A percentile compares a stretch with the other conserved stretches of the same genome.
Conservation (phyloP, 2,329 filamentous ascomycete genomes). For the Akanthomyces dipterigenus region DNA sequence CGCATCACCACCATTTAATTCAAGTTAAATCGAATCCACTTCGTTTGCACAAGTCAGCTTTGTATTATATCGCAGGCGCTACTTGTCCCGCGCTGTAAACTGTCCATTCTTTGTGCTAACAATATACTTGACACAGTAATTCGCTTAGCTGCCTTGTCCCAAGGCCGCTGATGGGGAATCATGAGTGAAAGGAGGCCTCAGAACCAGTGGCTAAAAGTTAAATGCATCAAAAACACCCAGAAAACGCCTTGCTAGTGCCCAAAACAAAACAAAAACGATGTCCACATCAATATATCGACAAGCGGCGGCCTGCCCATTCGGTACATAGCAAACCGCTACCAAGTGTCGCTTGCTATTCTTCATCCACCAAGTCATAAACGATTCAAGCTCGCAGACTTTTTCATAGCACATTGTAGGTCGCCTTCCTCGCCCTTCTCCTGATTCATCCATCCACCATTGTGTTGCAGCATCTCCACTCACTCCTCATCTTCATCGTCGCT, state of each 20-base stretch:
- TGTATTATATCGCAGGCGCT: background rate
- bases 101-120: conserved; percentile 3
- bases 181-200: background rate
- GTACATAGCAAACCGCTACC: background rate
- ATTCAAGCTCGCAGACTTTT: background rate
- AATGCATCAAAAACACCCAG: background rate
- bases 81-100: background rate
- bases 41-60: background rate
- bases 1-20: too few relatives aligned
- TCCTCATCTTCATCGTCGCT: conserved; percentile 7
- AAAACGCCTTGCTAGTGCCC: conserved; percentile 1
- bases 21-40: too few relatives aligned
- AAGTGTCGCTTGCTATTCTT: background rate
- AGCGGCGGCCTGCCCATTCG: too few relatives aligned
- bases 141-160: background rate
- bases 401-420: background rate
- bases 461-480: background rate
- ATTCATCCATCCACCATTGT: background rate
- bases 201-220: background rate
- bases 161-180: background rate
- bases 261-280: background rate
- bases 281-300: background rate
- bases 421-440: background rate
- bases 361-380: background rate
- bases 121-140: background rate